Evolutionary conservation across 805 yeast species (phyloP), one percentile per base, ranked within the genome.

Genomic region (Metschnikowia aberdeeniae): DNA sequence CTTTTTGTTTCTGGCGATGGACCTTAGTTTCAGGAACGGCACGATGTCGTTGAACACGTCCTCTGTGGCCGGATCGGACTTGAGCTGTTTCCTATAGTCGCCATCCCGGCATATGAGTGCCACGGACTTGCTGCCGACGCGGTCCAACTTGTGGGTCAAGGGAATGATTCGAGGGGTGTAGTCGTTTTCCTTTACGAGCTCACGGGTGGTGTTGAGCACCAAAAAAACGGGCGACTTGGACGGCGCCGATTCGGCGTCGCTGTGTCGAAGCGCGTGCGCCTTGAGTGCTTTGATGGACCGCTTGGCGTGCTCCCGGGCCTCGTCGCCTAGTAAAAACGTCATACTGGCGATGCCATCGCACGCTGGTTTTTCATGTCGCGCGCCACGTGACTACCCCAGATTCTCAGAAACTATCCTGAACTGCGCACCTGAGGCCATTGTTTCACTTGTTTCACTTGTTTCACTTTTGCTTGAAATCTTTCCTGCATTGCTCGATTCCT

Each of bases 91-190:
- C 30, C 81, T 68, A 55, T 80, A 86, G 5, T 83, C 77, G 1
- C 92, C 90, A 57, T 87, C 93, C 51, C 84, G 86, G 7, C 92
- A 84, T 11, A 88, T 73, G 14, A 88, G 67, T 4, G 86, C 59
- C 5, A 85, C 73, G 19, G 79, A 67, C 40, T 75, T 67, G 17
- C 76, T 75, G 17, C 73, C 73, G 2, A 78, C 59, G 45, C 70
- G 72, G 42, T 73, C 75, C 45, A 84, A 60, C 50, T 77, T 73
- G 51, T 75, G 67, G 0, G 78, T 71, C 10, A 85, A 51, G 3
- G 88, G 86, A 45, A 82, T 68, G 40, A 83, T 75, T 34, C 86
- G 64, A 3, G 86, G 84, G 1, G 76, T 67, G 50, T 70, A 66
- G 49, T 80, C 84, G 38, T 70, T 72, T 22, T 66, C 56, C 24